Evolutionary conservation across 164 flowering plant genomes (phyloP), one percentile per base, ranked within the genome.

Genomic region (Vitis rotundifolia): DNA sequence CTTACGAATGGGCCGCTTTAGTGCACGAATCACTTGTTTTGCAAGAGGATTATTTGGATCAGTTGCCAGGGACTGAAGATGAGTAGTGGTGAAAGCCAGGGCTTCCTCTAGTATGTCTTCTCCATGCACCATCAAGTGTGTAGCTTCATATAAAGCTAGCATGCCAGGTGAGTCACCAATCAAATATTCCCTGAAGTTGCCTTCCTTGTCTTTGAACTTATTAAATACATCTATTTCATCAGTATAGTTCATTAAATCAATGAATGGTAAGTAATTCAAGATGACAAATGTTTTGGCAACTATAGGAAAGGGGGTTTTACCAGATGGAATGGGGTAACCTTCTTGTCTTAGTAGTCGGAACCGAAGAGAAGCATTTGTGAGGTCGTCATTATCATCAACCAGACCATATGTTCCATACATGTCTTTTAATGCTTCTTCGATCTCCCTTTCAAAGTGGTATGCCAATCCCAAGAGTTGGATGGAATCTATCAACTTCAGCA

Each of bases 81-180:
- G 76, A 9, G 68, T 13, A 1, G 61, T 65, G 0, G 87, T 56
- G 71, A 90, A 83, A 10, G 3, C 64, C 2, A 79, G 63, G 1
- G 92, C 89, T 63, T 86, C 81, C 5, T 88, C 87, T 2, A 89
- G 68, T 54, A 81, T 70, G 2, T 72, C 78, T 66, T 89, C 91
- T 61, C 86, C 91, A 51, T 81, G 83, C 0, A 81, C 59, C 14
- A 79, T 49, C 1, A 83, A 37, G 66, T 82, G 73, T 47, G 88
- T 6, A 2, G 91, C 89, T 62, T 89, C 90, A 52, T 84, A 86
- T 63, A 89, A 73, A 60, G 82, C 70, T n/a, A 89, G 53, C 78
- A 89, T 15, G 3, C 88, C 86, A 62, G 14, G 31, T 0, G 58
- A 71, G 67, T 89, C 84, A 1, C 15, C 47, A 0, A 16, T 26